Percentiles rank a stretch among this genome's conserved stretches.
These are phyloP conservation scores for Pseudogymnoascus sp. DNA, from an alignment of 2,329 filamentous ascomycete genomes.

Conservation along the genomic window DNA sequence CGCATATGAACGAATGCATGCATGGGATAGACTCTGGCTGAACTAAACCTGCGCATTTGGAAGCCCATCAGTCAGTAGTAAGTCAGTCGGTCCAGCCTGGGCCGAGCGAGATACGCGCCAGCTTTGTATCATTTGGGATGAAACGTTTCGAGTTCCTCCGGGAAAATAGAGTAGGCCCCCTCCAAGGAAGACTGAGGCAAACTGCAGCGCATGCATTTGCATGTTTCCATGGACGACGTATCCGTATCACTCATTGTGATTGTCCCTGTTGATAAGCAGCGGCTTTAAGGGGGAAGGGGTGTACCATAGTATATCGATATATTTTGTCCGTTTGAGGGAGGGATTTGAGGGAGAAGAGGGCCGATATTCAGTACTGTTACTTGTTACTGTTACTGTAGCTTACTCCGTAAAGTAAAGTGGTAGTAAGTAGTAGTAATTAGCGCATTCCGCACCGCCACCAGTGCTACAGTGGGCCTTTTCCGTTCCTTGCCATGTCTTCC, in stretches of 20 bases:
- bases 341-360: background rate
- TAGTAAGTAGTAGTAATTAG: background rate
- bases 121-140: background rate
- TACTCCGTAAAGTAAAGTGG: background rate
- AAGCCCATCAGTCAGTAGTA: background rate
- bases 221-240: background rate
- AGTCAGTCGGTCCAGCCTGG: conserved; percentile 1
- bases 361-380: too few relatives aligned
- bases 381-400: background rate
- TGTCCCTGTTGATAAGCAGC: background rate
- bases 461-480: conserved; percentile 8
- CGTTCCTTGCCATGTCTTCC: conserved; percentile 6
- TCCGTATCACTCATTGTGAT: background rate
- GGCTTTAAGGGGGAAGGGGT: background rate
- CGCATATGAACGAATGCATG: background rate
- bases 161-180: background rate
- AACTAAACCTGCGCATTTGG: background rate
- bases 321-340: background rate
- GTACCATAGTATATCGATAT: background rate
- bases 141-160: background rate
- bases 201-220: background rate
- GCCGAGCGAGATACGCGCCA: background rate
- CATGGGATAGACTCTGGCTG: background rate
- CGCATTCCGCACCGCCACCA: conserved; percentile 7
- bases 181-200: background rate